A percentile compares a stretch with the other conserved stretches of the same genome.
These are phyloP conservation scores for Xylariaceae sp. DNA, from an alignment of 2,329 filamentous ascomycete genomes.

Conservation along the genomic window DNA sequence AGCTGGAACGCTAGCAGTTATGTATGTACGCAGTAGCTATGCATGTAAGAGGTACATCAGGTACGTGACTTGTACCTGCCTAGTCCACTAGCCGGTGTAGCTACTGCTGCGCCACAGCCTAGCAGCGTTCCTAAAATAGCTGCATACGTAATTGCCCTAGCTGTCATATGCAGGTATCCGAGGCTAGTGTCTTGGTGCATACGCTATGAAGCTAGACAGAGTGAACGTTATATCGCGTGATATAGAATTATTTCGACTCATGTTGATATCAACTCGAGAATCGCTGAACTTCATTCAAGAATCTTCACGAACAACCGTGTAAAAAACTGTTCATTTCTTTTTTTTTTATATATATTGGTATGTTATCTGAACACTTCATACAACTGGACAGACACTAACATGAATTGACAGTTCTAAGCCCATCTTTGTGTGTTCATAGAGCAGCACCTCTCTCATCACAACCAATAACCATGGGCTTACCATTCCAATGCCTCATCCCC, in stretches of 20 bases:
- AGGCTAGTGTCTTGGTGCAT: neutral
- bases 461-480: constrained; percentile 31
- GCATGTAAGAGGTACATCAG: neutral
- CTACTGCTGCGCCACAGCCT: constrained; percentile 24
- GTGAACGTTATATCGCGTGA: neutral
- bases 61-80: neutral
- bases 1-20: neutral
- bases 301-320: neutral
- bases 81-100: constrained; percentile 1
- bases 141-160: neutral
- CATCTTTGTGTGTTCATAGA: too few species aligned
- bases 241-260: neutral
- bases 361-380: neutral
- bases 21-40: neutral
- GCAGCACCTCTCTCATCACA: neutral
- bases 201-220: neutral
- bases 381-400: neutral
- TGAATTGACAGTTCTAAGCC: too few species aligned
- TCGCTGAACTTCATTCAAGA: neutral
- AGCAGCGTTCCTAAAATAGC: neutral
- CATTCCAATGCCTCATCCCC: constrained; percentile 59
- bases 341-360: neutral
- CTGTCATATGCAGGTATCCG: neutral
- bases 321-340: neutral
- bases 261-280: neutral